Base-by-base conservation (phyloP, 257 asterid species). In the Schizonepeta tenuifolia region DNA sequence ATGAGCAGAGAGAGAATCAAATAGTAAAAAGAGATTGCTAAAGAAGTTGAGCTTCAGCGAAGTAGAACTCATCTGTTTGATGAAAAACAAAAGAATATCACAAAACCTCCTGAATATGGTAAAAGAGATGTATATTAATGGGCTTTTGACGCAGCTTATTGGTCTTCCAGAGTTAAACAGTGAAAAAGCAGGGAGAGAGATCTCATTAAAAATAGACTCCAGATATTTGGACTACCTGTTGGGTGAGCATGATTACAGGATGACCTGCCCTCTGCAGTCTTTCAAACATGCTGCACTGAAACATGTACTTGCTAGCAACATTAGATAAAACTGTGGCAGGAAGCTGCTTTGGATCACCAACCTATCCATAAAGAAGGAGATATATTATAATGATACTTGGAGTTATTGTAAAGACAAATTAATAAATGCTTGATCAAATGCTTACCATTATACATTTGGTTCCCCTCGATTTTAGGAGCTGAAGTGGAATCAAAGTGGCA, bases 321-420 rank as follows among this genome's bases (percentile, higher is more conserved):
- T 83, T 92, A 44, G 99, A 95, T 66, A 95, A 83, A 78, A 95
- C 99, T 56, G 99, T 95, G 41, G 98, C 99, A 61, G 98, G 96
- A 83, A 95, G 99, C 90, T 95, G 99, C 86, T 95, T 95, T 57
- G 99, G 99, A 78, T 95, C 99, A 70, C 99, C 99, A 71, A 95
- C 98, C 99, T 95, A 35, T 73, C 82, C 66, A 54, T 53, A 47
- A 62, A 31, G 77, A 59, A 38, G 36, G 65, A 53, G 31, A 63
- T 22, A 40, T 46, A 46, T 33, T 47, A 78, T 64, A 88, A 67
- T 76, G 15, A 79, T 57, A 69, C 60, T 20, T 56, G 60, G 36
- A 49, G 58, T 67, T 64, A 63, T 51, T 20, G 38, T 57, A 78
- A 78, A 69, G 21, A 70, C 56, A 65, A 65, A 51, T 13, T 40